Evolutionary conservation across 2,329 filamentous ascomycete species (phyloP), one percentile per base, ranked within the genome.

Genomic region (Penicillium sp.): DNA sequence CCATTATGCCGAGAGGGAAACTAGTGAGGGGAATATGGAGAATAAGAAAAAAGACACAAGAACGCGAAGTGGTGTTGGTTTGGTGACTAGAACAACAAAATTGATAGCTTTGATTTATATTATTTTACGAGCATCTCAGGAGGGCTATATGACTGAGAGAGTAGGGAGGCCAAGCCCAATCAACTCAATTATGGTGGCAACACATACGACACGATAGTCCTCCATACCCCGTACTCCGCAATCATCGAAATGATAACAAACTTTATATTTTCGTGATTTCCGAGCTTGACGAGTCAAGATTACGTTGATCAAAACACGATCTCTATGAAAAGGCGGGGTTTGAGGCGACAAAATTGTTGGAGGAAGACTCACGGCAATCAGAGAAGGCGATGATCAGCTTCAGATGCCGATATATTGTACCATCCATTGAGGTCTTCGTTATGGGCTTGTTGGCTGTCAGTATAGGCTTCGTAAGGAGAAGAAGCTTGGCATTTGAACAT

Each of bases 1-100:
- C 59, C 66, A 67, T 67, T 16, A 26, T 56, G 45, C 11, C 10
- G 1, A 29, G 26, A 19, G 5, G 11, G 10, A 26, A 23, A 35
- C 8, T 16, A 44, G 11, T 11, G 14, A 19, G 11, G 19, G n/a
- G 7, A 10, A 30, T 7, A 7, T 7, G 10, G 23, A 23, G 23
- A 23, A 23, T 23, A 11, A 11, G 11, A 8, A 16, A 11, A 40
- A 14, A 7, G 8, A 8, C 2, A 2, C 7, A 34, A 13, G 32
- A 34, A 13, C 32, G 11, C 3, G 32, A 26, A 19, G 34, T 39
- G 8, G 26, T 27, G 35, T 16, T 16, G 19, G 7, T 11, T 10
- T 11, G 10, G 2, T 11, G 32, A 5, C 13, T 34, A 23, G 7
- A 26, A 7, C 4, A 39, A n/a, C 13, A 13, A 35, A 13, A 19